These are phyloP conservation scores for Linnemannia zychae DNA, from an alignment of 192 early-diverging fungal genomes.

Conservation along the genomic window DNA sequence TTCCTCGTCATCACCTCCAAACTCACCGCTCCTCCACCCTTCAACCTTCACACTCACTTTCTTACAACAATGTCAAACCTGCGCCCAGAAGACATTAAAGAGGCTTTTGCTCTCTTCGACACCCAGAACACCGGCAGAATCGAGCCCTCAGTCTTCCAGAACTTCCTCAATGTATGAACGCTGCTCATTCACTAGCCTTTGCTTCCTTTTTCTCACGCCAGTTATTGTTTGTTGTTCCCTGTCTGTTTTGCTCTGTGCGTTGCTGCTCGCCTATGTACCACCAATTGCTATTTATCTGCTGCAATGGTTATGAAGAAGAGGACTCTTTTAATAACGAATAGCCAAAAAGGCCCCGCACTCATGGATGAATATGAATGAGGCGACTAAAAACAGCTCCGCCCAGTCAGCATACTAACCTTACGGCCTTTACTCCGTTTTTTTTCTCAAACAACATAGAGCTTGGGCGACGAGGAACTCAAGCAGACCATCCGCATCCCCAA, in stretches of 20 bases:
- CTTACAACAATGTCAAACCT: background rate
- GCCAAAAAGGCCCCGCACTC: no score
- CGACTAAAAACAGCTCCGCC: background rate
- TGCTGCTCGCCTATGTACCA: background rate
- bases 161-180: constrained; percentile 22
- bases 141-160: constrained; percentile 42
- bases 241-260: no score
- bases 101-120: constrained; percentile 46
- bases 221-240: background rate
- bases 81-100: constrained; percentile 42
- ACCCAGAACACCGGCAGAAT: constrained; percentile 37
- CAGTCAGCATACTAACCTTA: background rate
- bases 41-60: background rate
- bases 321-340: no score
- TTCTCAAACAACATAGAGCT: background rate
- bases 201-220: background rate
- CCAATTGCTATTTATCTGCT: no score
- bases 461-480: constrained; percentile 49
- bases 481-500: constrained; percentile 31
- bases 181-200: background rate
- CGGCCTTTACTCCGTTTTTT: background rate
- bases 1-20: background rate
- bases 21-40: background rate
- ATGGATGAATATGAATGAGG: background rate
- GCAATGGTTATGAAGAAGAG: no score